These are phyloP conservation scores for Jatropha multifida DNA, from an alignment of 441 rosid genomes.

Conservation along the genomic window DNA sequence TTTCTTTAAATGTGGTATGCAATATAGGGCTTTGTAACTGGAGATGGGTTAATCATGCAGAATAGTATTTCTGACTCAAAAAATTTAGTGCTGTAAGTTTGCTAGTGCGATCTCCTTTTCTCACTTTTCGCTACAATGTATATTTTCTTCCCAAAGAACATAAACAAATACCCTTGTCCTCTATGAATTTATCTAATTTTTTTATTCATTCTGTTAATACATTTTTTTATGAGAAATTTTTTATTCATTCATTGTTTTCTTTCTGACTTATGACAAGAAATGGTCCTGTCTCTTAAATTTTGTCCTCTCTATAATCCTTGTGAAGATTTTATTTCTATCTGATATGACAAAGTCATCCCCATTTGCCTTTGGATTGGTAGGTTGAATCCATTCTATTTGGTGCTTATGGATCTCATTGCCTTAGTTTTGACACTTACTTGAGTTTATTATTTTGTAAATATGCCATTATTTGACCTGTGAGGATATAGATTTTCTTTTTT, in stretches of 20 bases:
- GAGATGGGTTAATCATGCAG: not conserved
- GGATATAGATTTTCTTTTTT: no score
- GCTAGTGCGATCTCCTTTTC: slow-evolving; percentile 1
- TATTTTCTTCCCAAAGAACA: not conserved
- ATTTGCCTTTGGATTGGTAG: not conserved
- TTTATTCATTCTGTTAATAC: not conserved
- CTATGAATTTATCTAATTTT: not conserved
- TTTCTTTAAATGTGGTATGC: not conserved
- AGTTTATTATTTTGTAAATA: not conserved
- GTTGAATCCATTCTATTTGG: not conserved
- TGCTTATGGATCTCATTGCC: not conserved
- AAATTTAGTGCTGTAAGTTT: not conserved
- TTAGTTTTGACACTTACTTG: not conserved
- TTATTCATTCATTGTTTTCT: not conserved
- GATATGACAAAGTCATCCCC: not conserved
- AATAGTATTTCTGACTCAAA: not conserved
- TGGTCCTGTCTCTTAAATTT: not conserved
- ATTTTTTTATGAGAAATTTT: not conserved
- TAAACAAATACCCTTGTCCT: not conserved
- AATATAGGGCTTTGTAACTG: not conserved
- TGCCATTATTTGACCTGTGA: not conserved
- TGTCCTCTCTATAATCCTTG: not conserved
- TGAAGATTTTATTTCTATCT: not conserved
- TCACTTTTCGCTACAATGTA: not conserved
- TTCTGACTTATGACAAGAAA: not conserved